These are phyloP conservation scores for Aspergillus campestris DNA, from an alignment of 495 filamentous ascomycete species.

Conservation along the genomic window DNA sequence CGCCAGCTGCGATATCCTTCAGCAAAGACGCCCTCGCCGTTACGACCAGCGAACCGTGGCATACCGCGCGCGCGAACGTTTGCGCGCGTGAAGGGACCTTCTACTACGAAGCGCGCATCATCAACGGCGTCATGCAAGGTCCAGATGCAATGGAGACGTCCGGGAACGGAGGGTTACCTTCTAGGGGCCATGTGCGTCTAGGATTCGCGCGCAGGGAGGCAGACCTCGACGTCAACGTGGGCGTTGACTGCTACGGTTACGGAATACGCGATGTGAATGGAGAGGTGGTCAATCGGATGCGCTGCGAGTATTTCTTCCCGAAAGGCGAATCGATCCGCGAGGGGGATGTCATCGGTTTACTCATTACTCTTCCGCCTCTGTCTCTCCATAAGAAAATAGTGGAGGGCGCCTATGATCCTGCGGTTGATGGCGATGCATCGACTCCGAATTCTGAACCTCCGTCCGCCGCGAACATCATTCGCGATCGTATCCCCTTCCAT, in stretches of 20 bases:
- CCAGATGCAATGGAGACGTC: conserved; percentile 16
- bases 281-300: conserved; percentile 88
- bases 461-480: conserved; percentile 64
- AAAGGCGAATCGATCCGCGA: conserved; percentile 60
- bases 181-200: conserved; percentile 74
- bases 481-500: conserved; percentile 87
- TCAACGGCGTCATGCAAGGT: conserved; percentile 50
- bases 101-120: conserved; percentile 90
- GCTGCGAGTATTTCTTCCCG: conserved; percentile 80
- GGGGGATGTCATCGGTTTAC: conserved; percentile 91
- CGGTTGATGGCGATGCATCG: conserved; percentile 47
- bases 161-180: conserved; percentile 23
- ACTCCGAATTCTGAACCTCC: conserved; percentile 11
- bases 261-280: conserved; percentile 82
- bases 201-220: conserved; percentile 89
- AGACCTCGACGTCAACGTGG: conserved; percentile 84
- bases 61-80: conserved; percentile 67
- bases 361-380: conserved; percentile 83
- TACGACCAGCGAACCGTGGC: conserved; percentile 37
- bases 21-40: conserved; percentile 34
- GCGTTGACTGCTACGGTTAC: conserved; percentile 95
- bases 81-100: conserved; percentile 82
- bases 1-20: conserved; percentile 56
- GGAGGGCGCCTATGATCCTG: conserved; percentile 76
- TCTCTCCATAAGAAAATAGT: conserved; percentile 81